Conservation (phyloP, 1,139 yeast genomes). For the Suhomyces bolitotheri region DNA sequence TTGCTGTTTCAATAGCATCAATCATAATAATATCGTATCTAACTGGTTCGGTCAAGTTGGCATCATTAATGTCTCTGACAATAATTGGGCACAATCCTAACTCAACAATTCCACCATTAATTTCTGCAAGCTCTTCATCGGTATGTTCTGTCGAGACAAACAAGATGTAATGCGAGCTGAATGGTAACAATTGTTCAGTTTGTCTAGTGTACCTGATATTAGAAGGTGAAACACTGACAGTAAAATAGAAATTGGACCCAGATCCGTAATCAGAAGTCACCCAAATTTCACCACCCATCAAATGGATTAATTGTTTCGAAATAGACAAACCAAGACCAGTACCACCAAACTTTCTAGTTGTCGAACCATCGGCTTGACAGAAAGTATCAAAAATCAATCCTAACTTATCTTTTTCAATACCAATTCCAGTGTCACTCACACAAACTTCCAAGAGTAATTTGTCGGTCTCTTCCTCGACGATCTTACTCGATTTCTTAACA, state of each 20-base stretch:
- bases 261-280: conserved; percentile 78
- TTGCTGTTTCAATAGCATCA: conserved; percentile 75
- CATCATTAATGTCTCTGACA: conserved; percentile 52
- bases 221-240: conserved; percentile 76
- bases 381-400: conserved; percentile 85
- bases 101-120: conserved; percentile 40
- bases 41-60: conserved; percentile 53
- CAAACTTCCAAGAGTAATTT: conserved; percentile 76
- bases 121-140: conserved; percentile 48
- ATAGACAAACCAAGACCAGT: conserved; percentile 79
- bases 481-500: conserved; percentile 52
- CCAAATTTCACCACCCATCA: conserved; percentile 93
- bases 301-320: conserved; percentile 79
- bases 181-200: conserved; percentile 71
- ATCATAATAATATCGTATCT: conserved; percentile 79
- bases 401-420: conserved; percentile 78
- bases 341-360: conserved; percentile 90
- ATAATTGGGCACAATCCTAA: conserved; percentile 52
- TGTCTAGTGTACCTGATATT: conserved; percentile 62
- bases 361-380: conserved; percentile 91
- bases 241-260: conserved; percentile 80
- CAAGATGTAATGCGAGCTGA: conserved; percentile 66
- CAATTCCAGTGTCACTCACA: conserved; percentile 87
- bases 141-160: conserved; percentile 69
- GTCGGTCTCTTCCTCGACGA: conserved; percentile 46